Evolutionary conservation across 2,329 filamentous ascomycete genomes (phyloP), one percentile per base, ranked within the genome.

Genomic region (Xylariaceae sp.): DNA sequence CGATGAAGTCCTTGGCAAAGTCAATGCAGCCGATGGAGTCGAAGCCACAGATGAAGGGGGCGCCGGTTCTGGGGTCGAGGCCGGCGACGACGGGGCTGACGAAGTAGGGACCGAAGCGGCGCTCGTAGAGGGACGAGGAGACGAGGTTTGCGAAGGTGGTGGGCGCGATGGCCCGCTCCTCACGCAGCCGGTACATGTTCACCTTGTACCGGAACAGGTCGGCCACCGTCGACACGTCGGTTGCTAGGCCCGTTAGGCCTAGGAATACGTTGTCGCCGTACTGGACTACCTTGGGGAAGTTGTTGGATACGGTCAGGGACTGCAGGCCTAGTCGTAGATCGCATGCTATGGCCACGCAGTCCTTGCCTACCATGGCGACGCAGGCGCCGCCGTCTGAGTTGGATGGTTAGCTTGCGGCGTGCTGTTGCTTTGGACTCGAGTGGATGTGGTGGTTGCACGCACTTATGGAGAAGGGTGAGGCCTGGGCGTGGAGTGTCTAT

Each of bases 161-260:
- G 43, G 94, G 94, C 52, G 89, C 87, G 74, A 99, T 97, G 79
- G 91, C 83, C 70, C 94, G 91, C 81, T 99, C 94, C 80, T 99
- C 94, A 69, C 94, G 89, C 68, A 99, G 84, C 62, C 94, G 89
- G 83, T 99, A 99, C 89, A 99, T 95, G 83, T 99, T 99, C 74
- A 95, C 90, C 82, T 99, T 99, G 85, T 96, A 97, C 70, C 94
- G 91, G 83, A 99, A 95, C 64, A 97, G 87, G 76, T 99, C 92
- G 67, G 87, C 88, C 64, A 99, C 92, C 65, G 92, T 97, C 61
- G 83, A 84, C 61, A 99, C 91, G 72, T 99, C 94, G 65, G 94
- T 99, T 57, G 94, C 94, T 48, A 99, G 88, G 52, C 94, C 94
- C 4, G 94, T 97, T 57, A 99, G 85, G 53, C 94, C 94, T 34